These are phyloP conservation scores for Fusarium sp. DNA, from an alignment of 2,329 filamentous ascomycete genomes.

Conservation along the genomic window DNA sequence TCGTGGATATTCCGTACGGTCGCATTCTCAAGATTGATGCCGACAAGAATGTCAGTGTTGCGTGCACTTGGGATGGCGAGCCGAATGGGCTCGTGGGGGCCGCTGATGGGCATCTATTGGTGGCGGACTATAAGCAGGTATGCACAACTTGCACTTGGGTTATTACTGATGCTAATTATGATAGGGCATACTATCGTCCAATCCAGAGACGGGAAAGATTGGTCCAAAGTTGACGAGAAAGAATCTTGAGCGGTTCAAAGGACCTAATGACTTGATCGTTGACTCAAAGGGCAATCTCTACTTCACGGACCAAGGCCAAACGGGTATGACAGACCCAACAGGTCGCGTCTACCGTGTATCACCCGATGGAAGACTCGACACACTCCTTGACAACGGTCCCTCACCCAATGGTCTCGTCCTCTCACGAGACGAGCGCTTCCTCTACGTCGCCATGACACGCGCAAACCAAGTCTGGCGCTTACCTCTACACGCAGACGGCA, in stretches of 20 bases:
- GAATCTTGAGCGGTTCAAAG: slow-evolving; percentile 55
- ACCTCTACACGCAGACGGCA: slow-evolving; percentile 50
- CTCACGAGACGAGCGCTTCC: slow-evolving; percentile 49
- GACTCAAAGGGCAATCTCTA: slow-evolving; percentile 50
- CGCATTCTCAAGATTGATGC: slow-evolving; percentile 48
- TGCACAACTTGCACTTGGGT: background rate
- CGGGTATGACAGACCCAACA: slow-evolving; percentile 53
- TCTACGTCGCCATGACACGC: slow-evolving; percentile 53
- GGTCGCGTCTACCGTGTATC: slow-evolving; percentile 51
- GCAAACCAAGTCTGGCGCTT: slow-evolving; percentile 54
- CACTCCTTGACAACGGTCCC: slow-evolving; percentile 48
- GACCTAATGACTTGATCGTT: slow-evolving; percentile 53
- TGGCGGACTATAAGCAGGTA: slow-evolving; percentile 55
- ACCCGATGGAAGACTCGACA: slow-evolving; percentile 49
- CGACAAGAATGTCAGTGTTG: slow-evolving; percentile 43
- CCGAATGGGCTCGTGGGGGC: slow-evolving; percentile 51
- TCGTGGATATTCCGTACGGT: slow-evolving; percentile 53
- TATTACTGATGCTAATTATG: background rate
- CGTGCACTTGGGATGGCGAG: slow-evolving; percentile 51
- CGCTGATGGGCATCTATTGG: slow-evolving; percentile 45
- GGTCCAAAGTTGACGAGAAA: slow-evolving; percentile 46
- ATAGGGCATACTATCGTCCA: slow-evolving; percentile 50
- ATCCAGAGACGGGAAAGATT: slow-evolving; percentile 43
- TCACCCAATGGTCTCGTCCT: slow-evolving; percentile 53
- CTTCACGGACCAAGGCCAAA: slow-evolving; percentile 57